Evolutionary conservation across 1,284 basidiomycete genomes (phyloP).

Genomic region (Grifola frondosa): DNA sequence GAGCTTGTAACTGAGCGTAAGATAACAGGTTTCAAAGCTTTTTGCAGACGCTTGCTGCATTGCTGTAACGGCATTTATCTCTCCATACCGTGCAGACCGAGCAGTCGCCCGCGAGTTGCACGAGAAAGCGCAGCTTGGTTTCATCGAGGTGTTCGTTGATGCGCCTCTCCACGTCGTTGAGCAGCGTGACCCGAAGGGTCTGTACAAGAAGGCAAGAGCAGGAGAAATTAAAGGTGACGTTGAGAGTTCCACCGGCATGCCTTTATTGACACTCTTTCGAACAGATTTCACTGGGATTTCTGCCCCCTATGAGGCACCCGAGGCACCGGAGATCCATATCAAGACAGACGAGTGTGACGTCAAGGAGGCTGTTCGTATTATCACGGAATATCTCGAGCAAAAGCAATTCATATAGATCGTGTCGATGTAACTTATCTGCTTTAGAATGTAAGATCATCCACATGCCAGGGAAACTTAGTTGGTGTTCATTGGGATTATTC

Average conservation of each 20-base stretch:
- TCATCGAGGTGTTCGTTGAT: conserved; percentile 95
- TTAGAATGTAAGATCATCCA: neutral
- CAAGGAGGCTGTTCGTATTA: conserved; percentile 76
- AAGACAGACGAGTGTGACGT: conserved; percentile 84
- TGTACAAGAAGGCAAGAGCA: conserved; percentile 96
- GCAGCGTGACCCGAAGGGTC: conserved; percentile 92
- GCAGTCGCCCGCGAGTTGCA: conserved; percentile 85
- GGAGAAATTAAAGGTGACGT: conserved; percentile 93
- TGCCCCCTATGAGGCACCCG: conserved; percentile 94
- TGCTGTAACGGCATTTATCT: conserved; percentile 96
- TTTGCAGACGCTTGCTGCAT: conserved; percentile 89
- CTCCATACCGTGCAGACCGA: conserved; percentile 92
- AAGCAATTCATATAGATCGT: conserved; percentile 52
- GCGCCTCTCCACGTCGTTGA: conserved; percentile 90
- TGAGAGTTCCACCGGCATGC: neutral
- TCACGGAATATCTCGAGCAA: conserved; percentile 79
- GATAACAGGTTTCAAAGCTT: conserved; percentile 84
- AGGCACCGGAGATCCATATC: conserved; percentile 89
- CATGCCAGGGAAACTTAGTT: no score
- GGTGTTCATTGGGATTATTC: no score
- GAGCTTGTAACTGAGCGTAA: no score
- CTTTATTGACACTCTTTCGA: neutral
- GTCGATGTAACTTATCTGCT: neutral
- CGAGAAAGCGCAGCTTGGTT: conserved; percentile 69
- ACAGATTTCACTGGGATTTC: conserved; percentile 98